Evolutionary conservation across 139 green algal genomes (phyloP).

Genomic region (Closterium sp.): DNA sequence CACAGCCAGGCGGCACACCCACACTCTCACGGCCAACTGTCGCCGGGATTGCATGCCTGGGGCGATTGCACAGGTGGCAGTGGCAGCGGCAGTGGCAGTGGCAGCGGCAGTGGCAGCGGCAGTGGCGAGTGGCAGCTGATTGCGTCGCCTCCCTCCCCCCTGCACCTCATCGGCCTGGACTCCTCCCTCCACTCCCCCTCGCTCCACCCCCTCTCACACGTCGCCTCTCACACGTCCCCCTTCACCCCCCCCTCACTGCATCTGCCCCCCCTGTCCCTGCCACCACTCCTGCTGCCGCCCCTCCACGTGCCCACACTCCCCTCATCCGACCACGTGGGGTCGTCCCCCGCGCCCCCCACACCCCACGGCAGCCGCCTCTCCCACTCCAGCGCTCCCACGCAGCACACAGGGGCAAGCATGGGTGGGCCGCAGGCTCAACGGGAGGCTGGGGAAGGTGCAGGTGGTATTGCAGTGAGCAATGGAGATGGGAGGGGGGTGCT

Average conservation of each 20-base stretch:
- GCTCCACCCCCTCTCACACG: neutral
- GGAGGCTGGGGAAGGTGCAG: neutral
- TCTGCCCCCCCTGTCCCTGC: neutral
- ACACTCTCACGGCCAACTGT: neutral
- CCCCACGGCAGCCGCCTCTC: neutral
- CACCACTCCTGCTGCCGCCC: neutral
- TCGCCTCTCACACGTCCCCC: neutral
- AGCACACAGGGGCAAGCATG: neutral
- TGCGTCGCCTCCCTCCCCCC: neutral
- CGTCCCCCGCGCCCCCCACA: neutral
- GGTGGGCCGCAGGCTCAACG: neutral
- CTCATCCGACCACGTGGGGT: neutral
- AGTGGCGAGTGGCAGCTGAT: neutral
- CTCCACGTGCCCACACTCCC: neutral
- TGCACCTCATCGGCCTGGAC: neutral
- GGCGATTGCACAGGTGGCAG: neutral
- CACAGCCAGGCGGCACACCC: neutral
- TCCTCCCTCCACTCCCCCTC: neutral
- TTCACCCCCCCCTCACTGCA: neutral
- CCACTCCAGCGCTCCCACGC: neutral
- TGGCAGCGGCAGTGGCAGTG: neutral
- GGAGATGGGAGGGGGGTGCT: neutral
- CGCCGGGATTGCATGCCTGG: neutral
- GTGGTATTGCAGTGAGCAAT: neutral
- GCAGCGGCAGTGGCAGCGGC: neutral